Evolutionary conservation across 23 red algal species (phyloP).

Genomic region (Gracilaria vermiculophylla): DNA sequence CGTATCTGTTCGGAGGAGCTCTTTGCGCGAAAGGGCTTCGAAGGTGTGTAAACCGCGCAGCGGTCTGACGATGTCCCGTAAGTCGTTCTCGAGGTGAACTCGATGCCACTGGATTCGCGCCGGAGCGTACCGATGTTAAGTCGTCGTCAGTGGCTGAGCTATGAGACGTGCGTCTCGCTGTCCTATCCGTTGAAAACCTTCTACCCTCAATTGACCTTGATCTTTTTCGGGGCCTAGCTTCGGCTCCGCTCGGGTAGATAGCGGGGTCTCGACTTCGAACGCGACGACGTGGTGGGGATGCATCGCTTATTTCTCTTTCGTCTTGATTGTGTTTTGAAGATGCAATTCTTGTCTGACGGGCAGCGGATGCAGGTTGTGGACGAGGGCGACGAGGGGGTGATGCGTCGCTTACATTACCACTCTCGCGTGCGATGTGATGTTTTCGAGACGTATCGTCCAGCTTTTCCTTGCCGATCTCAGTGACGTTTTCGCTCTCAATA

Average conservation of each 20-base stretch:
- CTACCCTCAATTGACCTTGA: constrained; percentile 14
- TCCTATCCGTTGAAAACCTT: constrained; percentile 23
- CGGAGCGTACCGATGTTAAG: constrained; percentile 9
- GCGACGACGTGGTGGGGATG: constrained; percentile 28
- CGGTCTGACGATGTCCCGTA: not conserved
- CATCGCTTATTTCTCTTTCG: constrained; percentile 27
- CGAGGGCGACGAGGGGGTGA: constrained; percentile 59
- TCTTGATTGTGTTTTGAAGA: not conserved
- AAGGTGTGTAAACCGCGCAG: not conserved
- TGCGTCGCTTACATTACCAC: constrained; percentile 48
- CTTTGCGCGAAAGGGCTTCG: constrained; percentile 8
- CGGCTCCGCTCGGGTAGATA: not conserved
- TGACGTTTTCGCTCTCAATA: not conserved
- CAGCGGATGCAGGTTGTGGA: constrained; percentile 3
- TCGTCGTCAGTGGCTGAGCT: constrained; percentile 30
- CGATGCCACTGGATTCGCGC: constrained; percentile 20
- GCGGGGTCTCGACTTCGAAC: constrained; percentile 2
- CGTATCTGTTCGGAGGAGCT: constrained; percentile 44
- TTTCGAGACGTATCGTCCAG: not conserved
- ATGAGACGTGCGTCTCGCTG: constrained; percentile 3
- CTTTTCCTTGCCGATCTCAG: not conserved
- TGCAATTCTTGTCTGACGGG: constrained; percentile 8
- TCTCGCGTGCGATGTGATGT: not conserved
- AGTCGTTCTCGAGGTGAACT: constrained; percentile 10
- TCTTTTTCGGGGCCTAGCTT: not conserved